Evolutionary conservation across 805 yeast genomes (phyloP), one percentile per base, ranked within the genome.

Genomic region (Pichia deserticola): DNA sequence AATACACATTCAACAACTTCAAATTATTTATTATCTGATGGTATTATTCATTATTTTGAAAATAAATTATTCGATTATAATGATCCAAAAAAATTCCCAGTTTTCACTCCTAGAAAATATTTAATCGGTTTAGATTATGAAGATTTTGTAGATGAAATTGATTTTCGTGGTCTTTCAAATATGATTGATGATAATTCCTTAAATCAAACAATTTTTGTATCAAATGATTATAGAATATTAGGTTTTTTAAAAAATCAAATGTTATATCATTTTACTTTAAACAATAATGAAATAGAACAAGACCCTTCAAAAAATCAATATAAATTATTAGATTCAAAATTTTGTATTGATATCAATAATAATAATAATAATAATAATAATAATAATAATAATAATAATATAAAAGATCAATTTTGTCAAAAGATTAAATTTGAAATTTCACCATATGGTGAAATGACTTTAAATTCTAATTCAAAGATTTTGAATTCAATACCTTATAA

Each of bases 111-210:
- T 1, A 72, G 80, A 54, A 83, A 80, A 59, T 76, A 79, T 55
- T 62, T 84, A 3, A 67, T 77, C 47, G 89, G 86, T 0, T 61
- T 81, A 41, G 75, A 81, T 51, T 81, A 79, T 45, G 71, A 82
- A 3, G 71, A 71, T 30, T 81, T 87, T 61, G 90, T 86, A 6
- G 74, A 76, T n/a, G 95, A 88, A 57, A 56, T 88, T 13, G 71
- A 78, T 41, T 77, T 86, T 47, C 76, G 89, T 51, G 74, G 76
- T 11, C 64, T 88, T 20, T 65, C 71, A 2, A 53, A 74, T 41
- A 64, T 87, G 44, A 76, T 90, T 15, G 84, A 81, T 48, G 81
- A 83, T 35, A 57, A 67, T 2, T 61, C 72, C 0, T 34, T 64
- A 0, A 68, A 75, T 30, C 85, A 81, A 59, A 84, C 95, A 0